These are phyloP conservation scores for Globisporangium lucens DNA, from an alignment of 352 stramenopile genomes.

Conservation along the genomic window DNA sequence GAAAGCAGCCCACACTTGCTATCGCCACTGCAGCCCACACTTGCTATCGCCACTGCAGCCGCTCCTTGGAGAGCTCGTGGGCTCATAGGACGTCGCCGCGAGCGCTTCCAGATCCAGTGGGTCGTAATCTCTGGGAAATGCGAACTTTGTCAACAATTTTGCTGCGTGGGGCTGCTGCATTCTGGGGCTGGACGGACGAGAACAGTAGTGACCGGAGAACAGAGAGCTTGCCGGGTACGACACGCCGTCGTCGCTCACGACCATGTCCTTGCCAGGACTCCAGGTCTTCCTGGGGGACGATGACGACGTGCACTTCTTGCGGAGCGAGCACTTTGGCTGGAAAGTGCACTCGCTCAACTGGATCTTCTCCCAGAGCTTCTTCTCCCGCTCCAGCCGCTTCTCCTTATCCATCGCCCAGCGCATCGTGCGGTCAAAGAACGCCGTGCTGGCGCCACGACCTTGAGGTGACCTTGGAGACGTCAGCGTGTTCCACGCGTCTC, in stretches of 20 bases:
- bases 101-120: slow-evolving; percentile 32
- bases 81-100: slow-evolving; percentile 18
- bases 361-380: slow-evolving; percentile 32
- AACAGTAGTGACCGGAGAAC: background rate
- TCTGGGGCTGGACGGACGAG: background rate
- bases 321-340: slow-evolving; percentile 26
- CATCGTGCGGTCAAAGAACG: slow-evolving; percentile 53
- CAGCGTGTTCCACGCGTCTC: slow-evolving; percentile 31
- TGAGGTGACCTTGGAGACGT: background rate
- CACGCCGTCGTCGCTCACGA: background rate
- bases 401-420: slow-evolving; percentile 41
- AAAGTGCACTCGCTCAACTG: slow-evolving; percentile 60
- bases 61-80: slow-evolving; percentile 22
- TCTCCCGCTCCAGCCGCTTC: slow-evolving; percentile 30
- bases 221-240: background rate
- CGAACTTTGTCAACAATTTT: background rate
- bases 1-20: background rate
- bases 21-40: background rate
- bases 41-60: background rate
- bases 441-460: slow-evolving; percentile 18
- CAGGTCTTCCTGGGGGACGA: background rate
- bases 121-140: slow-evolving; percentile 17
- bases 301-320: background rate
- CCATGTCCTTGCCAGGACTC: background rate
- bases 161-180: background rate